Evolutionary conservation across 2,329 filamentous ascomycete genomes (phyloP).

Genomic region (Colletotrichum camelliae): DNA sequence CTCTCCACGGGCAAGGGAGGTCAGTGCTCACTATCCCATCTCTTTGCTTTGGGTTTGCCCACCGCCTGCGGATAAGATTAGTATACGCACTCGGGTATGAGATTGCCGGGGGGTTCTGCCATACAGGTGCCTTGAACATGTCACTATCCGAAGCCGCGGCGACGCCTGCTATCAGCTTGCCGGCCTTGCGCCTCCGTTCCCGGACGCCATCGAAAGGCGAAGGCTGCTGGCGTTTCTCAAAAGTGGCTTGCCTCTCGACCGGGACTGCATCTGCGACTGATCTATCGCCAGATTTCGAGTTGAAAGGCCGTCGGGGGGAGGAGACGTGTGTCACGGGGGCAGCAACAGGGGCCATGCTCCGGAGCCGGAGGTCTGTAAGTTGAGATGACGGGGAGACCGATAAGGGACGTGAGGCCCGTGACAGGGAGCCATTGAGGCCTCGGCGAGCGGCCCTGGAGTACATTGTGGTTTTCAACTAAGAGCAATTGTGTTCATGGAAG

Average conservation of each 20-base stretch:
- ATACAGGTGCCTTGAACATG: constrained; percentile 79
- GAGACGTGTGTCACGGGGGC: not conserved
- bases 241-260: constrained; percentile 11
- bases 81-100: not conserved
- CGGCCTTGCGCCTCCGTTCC: constrained; percentile 72
- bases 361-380: constrained; percentile 20
- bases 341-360: not conserved
- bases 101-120: constrained; percentile 25
- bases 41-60: constrained; percentile 76
- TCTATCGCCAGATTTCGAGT: constrained; percentile 10
- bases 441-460: not conserved
- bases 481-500: not conserved
- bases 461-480: not conserved
- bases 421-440: constrained; percentile 13
- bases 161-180: constrained; percentile 74
- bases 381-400: constrained; percentile 1
- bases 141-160: constrained; percentile 81
- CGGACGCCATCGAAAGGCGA: constrained; percentile 64
- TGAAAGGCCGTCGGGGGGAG: not conserved
- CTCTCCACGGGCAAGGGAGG: not conserved
- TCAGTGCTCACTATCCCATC: constrained; percentile 78
- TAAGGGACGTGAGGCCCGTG: not conserved
- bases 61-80: constrained; percentile 29
- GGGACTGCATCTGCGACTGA: constrained; percentile 23
- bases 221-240: constrained; percentile 16